Evolutionary conservation across 1,139 yeast genomes (phyloP), one percentile per base, ranked within the genome.

Genomic region (Candida neerlandica): DNA sequence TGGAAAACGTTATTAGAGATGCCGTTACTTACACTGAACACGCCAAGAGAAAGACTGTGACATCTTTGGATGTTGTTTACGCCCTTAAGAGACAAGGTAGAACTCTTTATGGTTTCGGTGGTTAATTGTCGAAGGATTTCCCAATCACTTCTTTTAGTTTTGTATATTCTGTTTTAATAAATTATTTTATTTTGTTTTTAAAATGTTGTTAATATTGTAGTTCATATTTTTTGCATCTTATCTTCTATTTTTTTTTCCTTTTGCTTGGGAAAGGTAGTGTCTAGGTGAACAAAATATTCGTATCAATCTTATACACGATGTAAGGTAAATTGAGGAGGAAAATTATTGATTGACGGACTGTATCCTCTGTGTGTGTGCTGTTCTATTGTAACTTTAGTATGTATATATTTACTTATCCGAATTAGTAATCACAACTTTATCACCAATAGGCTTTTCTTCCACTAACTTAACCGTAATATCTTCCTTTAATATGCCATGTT

Each of bases 31-130:
- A 94, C 82, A 94, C 99, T 65, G 98, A 94, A 81, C 98, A 94
- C 85, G 98, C 98, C 70, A 94, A 94, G 95, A 91, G 99, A 86
- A 94, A 94, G 91, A 94, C 99, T 61, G 99, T 94, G 66, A 94
- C 99, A 64, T 91, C 98, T 58, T 84, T 94, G 71, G 99, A 94
- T 75, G 99, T 94, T 62, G 98, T 94, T 68, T 94, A 94, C 77
- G 99, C 99, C 66, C 88, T 94, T 80, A 94, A 94, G 95, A 91
- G 99, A 87, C 98, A 94, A 83, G 99, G 99, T 75, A 90, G 98
- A 83, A 94, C 99, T 82, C 88, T 94, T 80, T 94, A 94, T 77
- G 99, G 99, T 90, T 94, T 94, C 88, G 98, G 98, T 82, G 98
- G 97, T 86, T 94, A 5, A 23, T 21, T 4, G n/a, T n/a, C n/a